Evolutionary conservation across 1,139 yeast species (phyloP).

Genomic region (Diutina catenulata): DNA sequence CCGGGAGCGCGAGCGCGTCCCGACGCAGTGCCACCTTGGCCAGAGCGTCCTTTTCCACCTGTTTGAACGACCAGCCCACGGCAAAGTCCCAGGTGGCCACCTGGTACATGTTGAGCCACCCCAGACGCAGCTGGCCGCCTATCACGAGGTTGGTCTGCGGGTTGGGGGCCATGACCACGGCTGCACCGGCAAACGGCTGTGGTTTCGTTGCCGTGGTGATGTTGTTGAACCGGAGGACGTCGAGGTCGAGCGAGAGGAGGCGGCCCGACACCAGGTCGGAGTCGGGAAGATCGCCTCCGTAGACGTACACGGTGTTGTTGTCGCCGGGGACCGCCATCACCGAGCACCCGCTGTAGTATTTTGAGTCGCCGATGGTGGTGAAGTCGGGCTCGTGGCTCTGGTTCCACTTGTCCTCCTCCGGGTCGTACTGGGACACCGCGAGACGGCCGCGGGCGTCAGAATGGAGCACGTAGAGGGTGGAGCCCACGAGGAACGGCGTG

Average conservation of each 20-base stretch:
- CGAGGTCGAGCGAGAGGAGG: slow-evolving; percentile 22
- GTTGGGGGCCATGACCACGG: slow-evolving; percentile 31
- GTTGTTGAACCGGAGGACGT: slow-evolving; percentile 16
- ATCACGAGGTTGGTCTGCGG: slow-evolving; percentile 28
- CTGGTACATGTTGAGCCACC: slow-evolving; percentile 53
- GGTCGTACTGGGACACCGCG: slow-evolving; percentile 15
- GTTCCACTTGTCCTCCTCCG: slow-evolving; percentile 15
- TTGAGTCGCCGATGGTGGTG: neutral
- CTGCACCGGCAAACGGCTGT: slow-evolving; percentile 37
- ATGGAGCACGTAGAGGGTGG: slow-evolving; percentile 21
- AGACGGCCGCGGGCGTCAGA: slow-evolving; percentile 20
- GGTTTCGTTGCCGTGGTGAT: slow-evolving; percentile 36
- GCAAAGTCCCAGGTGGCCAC: slow-evolving; percentile 48
- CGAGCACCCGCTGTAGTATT: neutral
- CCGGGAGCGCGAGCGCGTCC: slow-evolving; percentile 33
- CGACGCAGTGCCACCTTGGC: neutral
- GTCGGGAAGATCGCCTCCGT: slow-evolving; percentile 30
- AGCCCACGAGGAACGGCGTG: slow-evolving; percentile 21
- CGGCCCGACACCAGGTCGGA: slow-evolving; percentile 19
- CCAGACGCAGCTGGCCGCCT: slow-evolving; percentile 42
- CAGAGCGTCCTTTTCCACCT: slow-evolving; percentile 13
- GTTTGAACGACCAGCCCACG: slow-evolving; percentile 46
- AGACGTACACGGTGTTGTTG: slow-evolving; percentile 30
- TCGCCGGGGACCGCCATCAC: slow-evolving; percentile 12
- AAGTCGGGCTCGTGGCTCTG: slow-evolving; percentile 8